Evolutionary conservation across 2,329 filamentous ascomycete genomes (phyloP).

Genomic region (Trichoderma sp.): DNA sequence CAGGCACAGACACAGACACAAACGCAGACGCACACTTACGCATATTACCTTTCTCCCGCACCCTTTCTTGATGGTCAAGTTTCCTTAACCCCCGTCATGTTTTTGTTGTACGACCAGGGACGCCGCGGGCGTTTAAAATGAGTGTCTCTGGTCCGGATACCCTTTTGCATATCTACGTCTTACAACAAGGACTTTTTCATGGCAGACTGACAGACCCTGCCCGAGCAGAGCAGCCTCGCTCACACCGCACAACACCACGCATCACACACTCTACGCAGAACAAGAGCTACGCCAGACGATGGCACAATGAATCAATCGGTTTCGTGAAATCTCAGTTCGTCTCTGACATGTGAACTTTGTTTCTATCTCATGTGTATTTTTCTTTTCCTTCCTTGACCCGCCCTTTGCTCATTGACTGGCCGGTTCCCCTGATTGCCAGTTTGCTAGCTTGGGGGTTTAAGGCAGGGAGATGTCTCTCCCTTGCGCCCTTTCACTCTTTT

Average conservation of each 20-base stretch:
- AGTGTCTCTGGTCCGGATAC: conserved; percentile 40
- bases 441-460: conserved; percentile 5
- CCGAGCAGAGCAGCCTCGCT: conserved; percentile 28
- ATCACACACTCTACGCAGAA: conserved; percentile 26
- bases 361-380: neutral
- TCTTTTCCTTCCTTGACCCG: neutral
- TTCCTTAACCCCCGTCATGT: conserved; percentile 13
- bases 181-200: conserved; percentile 30
- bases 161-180: conserved; percentile 40
- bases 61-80: conserved; percentile 14
- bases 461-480: conserved; percentile 20
- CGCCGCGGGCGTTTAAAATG: conserved; percentile 37
- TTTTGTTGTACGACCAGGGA: conserved; percentile 32
- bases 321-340: conserved; percentile 21
- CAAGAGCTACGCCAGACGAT: conserved; percentile 23
- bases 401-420: neutral
- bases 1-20: no score
- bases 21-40: conserved; percentile 4
- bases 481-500: neutral
- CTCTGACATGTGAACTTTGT: conserved; percentile 6
- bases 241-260: conserved; percentile 11
- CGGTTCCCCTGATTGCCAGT: conserved; percentile 3
- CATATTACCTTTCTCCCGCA: conserved; percentile 14
- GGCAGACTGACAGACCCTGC: conserved; percentile 31
- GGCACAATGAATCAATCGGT: conserved; percentile 26